phyloP scores from a whole-genome alignment of 257 asterid species.

The Nicotiana attenuata region DNA sequence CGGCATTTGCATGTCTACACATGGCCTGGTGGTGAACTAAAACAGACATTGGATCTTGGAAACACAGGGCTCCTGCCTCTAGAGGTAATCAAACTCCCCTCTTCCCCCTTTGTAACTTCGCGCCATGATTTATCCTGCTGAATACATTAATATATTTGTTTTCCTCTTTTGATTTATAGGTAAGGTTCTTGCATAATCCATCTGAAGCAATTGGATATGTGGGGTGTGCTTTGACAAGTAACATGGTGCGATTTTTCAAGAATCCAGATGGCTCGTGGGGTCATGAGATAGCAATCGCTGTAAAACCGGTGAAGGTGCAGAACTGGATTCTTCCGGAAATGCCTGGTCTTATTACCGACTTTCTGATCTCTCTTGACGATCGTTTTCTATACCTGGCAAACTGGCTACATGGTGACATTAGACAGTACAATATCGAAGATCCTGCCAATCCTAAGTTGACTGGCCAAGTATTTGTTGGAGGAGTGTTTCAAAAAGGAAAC shows the following conservation, averaged over 20 bases:
- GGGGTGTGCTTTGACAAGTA: constrained; percentile 89
- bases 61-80: constrained; percentile 78
- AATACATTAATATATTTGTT: neutral
- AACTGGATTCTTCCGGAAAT: constrained; percentile 87
- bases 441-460: constrained; percentile 57
- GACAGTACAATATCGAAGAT: constrained; percentile 84
- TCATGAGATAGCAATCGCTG: constrained; percentile 68
- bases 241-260: constrained; percentile 84
- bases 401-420: constrained; percentile 96
- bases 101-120: neutral
- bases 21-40: constrained; percentile 95
- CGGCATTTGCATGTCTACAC: constrained; percentile 86
- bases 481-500: constrained; percentile 58
- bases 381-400: constrained; percentile 67
- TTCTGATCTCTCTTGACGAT: constrained; percentile 70
- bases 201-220: constrained; percentile 80
- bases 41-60: constrained; percentile 94
- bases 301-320: constrained; percentile 66
- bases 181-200: constrained; percentile 85
- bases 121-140: neutral
- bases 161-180: constrained; percentile 28
- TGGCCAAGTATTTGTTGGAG: constrained; percentile 88
- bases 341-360: constrained; percentile 86
- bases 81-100: constrained; percentile 45
- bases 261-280: constrained; percentile 72